These are phyloP conservation scores for Dittrichia graveolens DNA, from an alignment of 129 eudicot genomes.

Conservation along the genomic window DNA sequence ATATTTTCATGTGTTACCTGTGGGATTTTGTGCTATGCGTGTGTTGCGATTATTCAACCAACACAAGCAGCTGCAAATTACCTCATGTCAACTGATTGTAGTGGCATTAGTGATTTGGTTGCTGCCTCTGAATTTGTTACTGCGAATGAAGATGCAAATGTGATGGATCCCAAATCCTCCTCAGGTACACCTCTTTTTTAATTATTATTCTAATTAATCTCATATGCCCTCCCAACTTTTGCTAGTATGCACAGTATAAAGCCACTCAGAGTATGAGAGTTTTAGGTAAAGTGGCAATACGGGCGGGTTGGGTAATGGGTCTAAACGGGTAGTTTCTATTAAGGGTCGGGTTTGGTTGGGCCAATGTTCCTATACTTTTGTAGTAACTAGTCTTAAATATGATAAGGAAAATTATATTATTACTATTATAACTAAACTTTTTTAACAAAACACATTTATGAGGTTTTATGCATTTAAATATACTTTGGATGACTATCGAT, in stretches of 20 bases:
- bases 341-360: background rate
- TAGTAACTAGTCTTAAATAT: background rate
- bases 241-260: background rate
- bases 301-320: background rate
- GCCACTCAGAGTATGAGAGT: background rate
- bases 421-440: background rate
- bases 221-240: background rate
- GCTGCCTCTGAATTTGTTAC: conserved; percentile 40
- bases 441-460: background rate
- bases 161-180: conserved; percentile 35
- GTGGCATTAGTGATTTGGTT: conserved; percentile 48
- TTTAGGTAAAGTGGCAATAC: background rate
- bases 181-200: conserved; percentile 44
- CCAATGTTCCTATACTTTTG: background rate
- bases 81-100: conserved; percentile 70
- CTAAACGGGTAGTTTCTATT: background rate
- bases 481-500: background rate
- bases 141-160: conserved; percentile 37
- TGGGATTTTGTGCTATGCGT: conserved; percentile 85
- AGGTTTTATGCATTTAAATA: background rate
- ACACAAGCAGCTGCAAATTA: conserved; percentile 70
- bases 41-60: conserved; percentile 89
- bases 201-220: background rate
- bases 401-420: background rate
- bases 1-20: conserved; percentile 94